Base-by-base conservation (phyloP, 2,329 filamentous ascomycete genomes). In the Talaromyces sp. region DNA sequence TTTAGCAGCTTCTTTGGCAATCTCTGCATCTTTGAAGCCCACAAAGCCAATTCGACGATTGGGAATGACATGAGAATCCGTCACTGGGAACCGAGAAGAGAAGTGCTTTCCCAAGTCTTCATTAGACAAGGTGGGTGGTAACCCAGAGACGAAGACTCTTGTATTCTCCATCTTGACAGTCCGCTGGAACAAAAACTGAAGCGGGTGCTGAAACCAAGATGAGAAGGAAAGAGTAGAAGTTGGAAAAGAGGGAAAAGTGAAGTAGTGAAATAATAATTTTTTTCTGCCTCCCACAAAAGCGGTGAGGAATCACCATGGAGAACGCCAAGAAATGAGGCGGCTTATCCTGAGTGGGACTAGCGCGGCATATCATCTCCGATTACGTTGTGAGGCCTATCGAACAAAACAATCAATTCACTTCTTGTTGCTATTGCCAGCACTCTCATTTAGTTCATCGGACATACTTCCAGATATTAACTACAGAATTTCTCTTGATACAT, bases 31-130 rank as follows among this genome's bases (percentile, higher is more conserved):
- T 80, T 91, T 93, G 84, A 94, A 98, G 68, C 95, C 95, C 67
- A 99, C 88, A 84, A 97, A 99, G 71, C 93, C 95, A 78, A 99
- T 97, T 71, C 93, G 87, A 73, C 95, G 88, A 73, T 93, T 89
- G 6, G 92, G 87, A 74, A 98, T 91, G 75, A 97, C 86, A 84
- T 96, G 96, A 72, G 93, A 87, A 80, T 99, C 95, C 62, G 94
- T 98, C 74, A 97, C 87, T 68, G 90, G 83, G 68, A 87, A 87
- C 68, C 89, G 89, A 71, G 87, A 85, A 67, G 90, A 87, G 79
- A 99, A 99, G 80, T 98, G 93, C 75, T 91, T 93, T 75, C 88
- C 89, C 75, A 98, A 90, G 70, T 96, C 91, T 62, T 89, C 88
- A 79, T 96, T 92, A 13, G 88, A 89, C 73, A 97, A 90, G 63